A percentile compares a stretch with the other conserved stretches of the same genome.
phyloP scores from a whole-genome alignment of 176 grass and related monocot genomes.

The Rhynchospora tenuis region DNA sequence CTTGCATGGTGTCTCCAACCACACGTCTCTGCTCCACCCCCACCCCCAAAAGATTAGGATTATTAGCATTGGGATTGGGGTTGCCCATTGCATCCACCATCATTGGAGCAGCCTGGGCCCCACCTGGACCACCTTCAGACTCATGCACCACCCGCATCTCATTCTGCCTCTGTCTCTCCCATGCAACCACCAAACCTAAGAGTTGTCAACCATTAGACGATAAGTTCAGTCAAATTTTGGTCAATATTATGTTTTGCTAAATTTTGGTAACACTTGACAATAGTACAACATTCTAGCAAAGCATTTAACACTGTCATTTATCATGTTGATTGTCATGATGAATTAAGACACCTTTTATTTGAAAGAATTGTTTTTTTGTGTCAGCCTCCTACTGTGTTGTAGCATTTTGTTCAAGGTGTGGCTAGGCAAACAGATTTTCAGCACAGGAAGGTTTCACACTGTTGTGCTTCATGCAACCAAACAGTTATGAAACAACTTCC shows the following conservation, averaged over 20 bases:
- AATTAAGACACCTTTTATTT: not conserved
- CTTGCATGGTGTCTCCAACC: not conserved
- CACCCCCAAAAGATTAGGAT: slow-evolving; percentile 20
- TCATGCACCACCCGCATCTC: slow-evolving; percentile 82
- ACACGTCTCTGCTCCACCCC: slow-evolving; percentile 8
- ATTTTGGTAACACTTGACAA: not conserved
- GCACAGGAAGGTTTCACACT: not conserved
- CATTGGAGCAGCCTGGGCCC: slow-evolving; percentile 7
- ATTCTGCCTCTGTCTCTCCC: slow-evolving; percentile 95
- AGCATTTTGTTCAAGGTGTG: not conserved
- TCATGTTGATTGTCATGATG: not conserved
- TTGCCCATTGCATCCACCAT: slow-evolving; percentile 28
- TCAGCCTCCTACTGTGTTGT: not conserved
- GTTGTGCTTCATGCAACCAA: not conserved
- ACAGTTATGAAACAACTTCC: not conserved
- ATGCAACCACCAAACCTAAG: slow-evolving; percentile 72
- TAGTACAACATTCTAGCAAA: not conserved
- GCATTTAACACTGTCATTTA: not conserved
- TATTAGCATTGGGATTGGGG: slow-evolving; percentile 20
- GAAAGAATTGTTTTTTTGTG: not conserved
- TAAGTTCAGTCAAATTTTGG: not conserved
- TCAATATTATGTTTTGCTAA: not conserved
- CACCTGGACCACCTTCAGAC: slow-evolving; percentile 33
- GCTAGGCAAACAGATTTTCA: not conserved
- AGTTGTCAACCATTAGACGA: not conserved